phyloP scores from a whole-genome alignment of 306 rosid genomes.

The Datisca glomerata region DNA sequence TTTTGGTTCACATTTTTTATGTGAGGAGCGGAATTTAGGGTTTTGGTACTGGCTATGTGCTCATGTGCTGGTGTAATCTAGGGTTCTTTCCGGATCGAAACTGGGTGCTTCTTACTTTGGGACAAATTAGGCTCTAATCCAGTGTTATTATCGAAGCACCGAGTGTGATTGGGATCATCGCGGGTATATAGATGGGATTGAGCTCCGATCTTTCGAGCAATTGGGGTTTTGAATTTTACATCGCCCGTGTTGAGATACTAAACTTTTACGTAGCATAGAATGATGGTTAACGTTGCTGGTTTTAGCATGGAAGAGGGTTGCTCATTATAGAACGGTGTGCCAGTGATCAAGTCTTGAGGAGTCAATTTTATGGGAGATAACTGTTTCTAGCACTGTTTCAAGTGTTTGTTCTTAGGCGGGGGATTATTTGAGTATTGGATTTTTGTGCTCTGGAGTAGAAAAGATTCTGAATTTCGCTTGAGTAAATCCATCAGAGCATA shows the following conservation, averaged over 20 bases:
- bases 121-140: not conserved
- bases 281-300: constrained; percentile 25
- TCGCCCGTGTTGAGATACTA: constrained; percentile 25
- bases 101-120: not conserved
- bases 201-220: constrained; percentile 22
- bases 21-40: constrained; percentile 20
- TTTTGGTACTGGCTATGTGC: constrained; percentile 11
- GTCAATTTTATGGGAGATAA: constrained; percentile 11
- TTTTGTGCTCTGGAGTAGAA: constrained; percentile 27
- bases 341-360: constrained; percentile 31
- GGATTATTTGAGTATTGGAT: constrained; percentile 5
- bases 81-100: not conserved
- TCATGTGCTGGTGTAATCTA: constrained; percentile 10
- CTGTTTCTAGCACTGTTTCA: constrained; percentile 12
- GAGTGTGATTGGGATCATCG: not conserved
- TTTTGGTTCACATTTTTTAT: not conserved
- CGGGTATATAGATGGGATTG: constrained; percentile 11
- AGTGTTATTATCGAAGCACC: not conserved
- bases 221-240: constrained; percentile 23
- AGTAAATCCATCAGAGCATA: constrained; percentile 25
- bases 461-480: constrained; percentile 15
- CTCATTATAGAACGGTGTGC: constrained; percentile 21
- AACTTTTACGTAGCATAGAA: constrained; percentile 35
- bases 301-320: constrained; percentile 73
- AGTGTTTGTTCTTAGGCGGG: constrained; percentile 3